Conservation (phyloP, 2,329 filamentous ascomycete species). For the Diaporthe sp. region DNA sequence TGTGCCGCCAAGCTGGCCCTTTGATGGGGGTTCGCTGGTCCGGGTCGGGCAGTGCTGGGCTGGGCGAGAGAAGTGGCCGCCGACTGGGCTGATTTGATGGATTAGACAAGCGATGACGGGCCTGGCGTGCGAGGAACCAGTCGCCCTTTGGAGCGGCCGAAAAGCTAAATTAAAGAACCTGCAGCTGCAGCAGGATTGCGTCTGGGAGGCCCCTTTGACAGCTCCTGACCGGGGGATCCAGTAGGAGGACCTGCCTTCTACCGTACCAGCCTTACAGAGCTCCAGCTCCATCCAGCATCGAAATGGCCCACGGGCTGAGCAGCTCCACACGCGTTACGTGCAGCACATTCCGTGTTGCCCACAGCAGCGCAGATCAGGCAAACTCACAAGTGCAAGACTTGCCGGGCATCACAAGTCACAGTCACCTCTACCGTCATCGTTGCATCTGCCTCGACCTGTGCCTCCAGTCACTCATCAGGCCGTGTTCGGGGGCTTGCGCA, state of each 20-base stretch:
- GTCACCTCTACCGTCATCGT: background rate
- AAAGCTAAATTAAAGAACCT: constrained; percentile 11
- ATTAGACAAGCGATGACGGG: constrained; percentile 24
- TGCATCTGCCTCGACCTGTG: background rate
- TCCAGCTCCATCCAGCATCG: background rate
- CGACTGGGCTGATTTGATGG: constrained; percentile 18
- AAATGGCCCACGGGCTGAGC: background rate
- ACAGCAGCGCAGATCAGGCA: background rate
- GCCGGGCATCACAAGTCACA: background rate
- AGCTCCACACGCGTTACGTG: background rate
- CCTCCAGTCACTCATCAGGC: background rate
- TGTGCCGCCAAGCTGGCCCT: constrained; percentile 20
- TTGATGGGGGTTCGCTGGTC: background rate
- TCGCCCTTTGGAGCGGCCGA: background rate
- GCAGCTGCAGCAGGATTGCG: constrained; percentile 23
- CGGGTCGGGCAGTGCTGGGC: constrained; percentile 14
- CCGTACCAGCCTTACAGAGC: background rate
- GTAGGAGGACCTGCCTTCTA: background rate
- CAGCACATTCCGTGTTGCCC: background rate
- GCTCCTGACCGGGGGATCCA: background rate
- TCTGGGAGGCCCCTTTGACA: constrained; percentile 26
- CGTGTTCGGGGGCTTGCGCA: constrained; percentile 22
- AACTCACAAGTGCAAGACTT: constrained; percentile 3
- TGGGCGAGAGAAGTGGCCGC: background rate
- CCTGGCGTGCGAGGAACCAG: constrained; percentile 15